Conservation (phyloP, 1,284 basidiomycete species). For the Tremellales sp. region DNA sequence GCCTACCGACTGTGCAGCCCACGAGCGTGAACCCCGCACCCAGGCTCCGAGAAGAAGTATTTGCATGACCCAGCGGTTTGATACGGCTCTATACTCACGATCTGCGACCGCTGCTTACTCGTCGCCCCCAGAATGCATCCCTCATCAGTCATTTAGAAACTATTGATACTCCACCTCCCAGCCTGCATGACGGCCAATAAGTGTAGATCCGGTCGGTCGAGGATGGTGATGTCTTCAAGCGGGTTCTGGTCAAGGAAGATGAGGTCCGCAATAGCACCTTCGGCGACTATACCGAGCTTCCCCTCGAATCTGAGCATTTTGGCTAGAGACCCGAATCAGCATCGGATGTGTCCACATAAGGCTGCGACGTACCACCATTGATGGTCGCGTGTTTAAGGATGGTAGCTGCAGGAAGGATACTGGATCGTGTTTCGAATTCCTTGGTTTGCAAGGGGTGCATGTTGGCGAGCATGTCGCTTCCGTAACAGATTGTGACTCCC, state of each 20-base stretch:
- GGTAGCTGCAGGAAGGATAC: constrained; percentile 45
- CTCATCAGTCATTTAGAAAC: too few relatives aligned
- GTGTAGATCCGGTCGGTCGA: constrained; percentile 48
- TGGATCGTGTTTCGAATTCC: constrained; percentile 50
- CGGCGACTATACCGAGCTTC: constrained; percentile 47
- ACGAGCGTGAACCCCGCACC: too few relatives aligned
- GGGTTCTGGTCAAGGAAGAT: constrained; percentile 52
- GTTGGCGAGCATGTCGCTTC: constrained; percentile 45
- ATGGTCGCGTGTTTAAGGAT: constrained; percentile 53
- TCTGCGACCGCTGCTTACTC: too few relatives aligned
- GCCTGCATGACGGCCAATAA: too few relatives aligned
- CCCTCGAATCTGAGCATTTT: constrained; percentile 46
- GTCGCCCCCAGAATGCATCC: too few relatives aligned
- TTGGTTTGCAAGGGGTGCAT: constrained; percentile 35
- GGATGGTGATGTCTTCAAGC: constrained; percentile 51
- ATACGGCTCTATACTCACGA: too few relatives aligned
- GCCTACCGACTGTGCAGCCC: too few relatives aligned
- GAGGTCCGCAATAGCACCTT: constrained; percentile 51
- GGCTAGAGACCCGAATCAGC: constrained; percentile 29
- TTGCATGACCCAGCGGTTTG: too few relatives aligned
- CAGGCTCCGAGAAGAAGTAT: too few relatives aligned
- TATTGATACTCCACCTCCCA: too few relatives aligned
- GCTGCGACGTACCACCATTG: constrained; percentile 40
- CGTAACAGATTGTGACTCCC: constrained; percentile 38
- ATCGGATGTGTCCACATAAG: not conserved